phyloP scores from a whole-genome alignment of 2,329 filamentous ascomycete species.

The Fusarium pininemorale region DNA sequence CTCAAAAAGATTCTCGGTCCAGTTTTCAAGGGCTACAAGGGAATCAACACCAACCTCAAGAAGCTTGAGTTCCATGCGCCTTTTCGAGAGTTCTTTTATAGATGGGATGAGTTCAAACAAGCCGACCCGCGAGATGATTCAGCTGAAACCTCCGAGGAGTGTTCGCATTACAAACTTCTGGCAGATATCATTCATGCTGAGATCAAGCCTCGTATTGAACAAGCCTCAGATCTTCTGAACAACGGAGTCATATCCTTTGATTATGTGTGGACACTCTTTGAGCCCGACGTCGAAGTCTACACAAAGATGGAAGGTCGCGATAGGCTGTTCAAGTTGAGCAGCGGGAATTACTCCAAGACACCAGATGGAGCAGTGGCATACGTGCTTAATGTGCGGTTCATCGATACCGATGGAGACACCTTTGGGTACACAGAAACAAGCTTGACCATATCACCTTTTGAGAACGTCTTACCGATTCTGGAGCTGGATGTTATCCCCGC shows the following conservation, averaged over 20 bases:
- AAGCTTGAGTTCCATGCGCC: conserved; percentile 3
- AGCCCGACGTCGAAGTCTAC: not conserved
- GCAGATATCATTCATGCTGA: not conserved
- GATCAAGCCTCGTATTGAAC: conserved; percentile 1
- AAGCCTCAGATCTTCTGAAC: not conserved
- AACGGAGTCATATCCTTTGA: conserved; percentile 8
- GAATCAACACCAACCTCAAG: conserved; percentile 11
- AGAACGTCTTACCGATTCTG: not conserved
- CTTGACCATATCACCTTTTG: not conserved
- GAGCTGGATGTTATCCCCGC: not conserved
- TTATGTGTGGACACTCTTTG: conserved; percentile 13
- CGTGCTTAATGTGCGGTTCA: not conserved
- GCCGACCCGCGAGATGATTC: not conserved
- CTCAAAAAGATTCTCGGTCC: not conserved
- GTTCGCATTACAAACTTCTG: conserved; percentile 1
- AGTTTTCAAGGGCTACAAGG: not conserved
- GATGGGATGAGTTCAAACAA: not conserved
- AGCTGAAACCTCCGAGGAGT: no score
- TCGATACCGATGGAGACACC: conserved; percentile 4
- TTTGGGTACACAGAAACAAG: not conserved
- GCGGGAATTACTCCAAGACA: not conserved
- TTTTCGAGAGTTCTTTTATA: conserved; percentile 12
- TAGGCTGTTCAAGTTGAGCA: not conserved
- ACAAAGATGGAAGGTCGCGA: not conserved
- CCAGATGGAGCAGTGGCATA: not conserved